phyloP scores from a whole-genome alignment of 192 early-diverging fungal species.

The Coemansia sp. region DNA sequence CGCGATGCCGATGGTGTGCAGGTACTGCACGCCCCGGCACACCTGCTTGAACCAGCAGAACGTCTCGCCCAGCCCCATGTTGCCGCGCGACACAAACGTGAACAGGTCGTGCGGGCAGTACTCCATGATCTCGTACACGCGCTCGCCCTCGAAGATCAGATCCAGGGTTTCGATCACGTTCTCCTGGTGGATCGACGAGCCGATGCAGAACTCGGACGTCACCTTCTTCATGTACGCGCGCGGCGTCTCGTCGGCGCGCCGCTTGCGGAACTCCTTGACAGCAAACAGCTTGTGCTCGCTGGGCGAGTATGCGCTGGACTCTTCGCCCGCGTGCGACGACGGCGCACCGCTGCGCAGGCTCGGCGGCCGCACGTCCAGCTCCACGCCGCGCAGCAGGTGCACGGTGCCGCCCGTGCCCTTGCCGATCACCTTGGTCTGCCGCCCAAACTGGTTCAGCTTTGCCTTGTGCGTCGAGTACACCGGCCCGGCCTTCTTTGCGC shows the following conservation, averaged over 20 bases:
- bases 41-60: slow-evolving; percentile 87
- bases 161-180: slow-evolving; percentile 77
- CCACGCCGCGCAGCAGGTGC: slow-evolving; percentile 57
- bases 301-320: slow-evolving; percentile 30
- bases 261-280: slow-evolving; percentile 76
- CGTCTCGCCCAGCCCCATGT: slow-evolving; percentile 73
- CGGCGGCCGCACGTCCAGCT: slow-evolving; percentile 27
- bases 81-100: slow-evolving; percentile 67
- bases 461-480: slow-evolving; percentile 49
- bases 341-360: slow-evolving; percentile 49
- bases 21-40: slow-evolving; percentile 73
- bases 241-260: slow-evolving; percentile 61
- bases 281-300: slow-evolving; percentile 65
- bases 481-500: slow-evolving; percentile 28
- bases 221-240: slow-evolving; percentile 78
- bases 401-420: slow-evolving; percentile 70
- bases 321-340: slow-evolving; percentile 36
- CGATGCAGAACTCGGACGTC: slow-evolving; percentile 79
- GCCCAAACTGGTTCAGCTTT: slow-evolving; percentile 57
- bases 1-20: slow-evolving; percentile 87
- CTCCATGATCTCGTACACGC: slow-evolving; percentile 81
- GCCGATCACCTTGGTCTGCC: slow-evolving; percentile 61
- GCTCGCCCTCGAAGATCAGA: slow-evolving; percentile 63
- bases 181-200: slow-evolving; percentile 67
- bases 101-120: slow-evolving; percentile 90